Evolutionary conservation across 2,329 filamentous ascomycete species (phyloP).

Genomic region (Xylariaceae sp.): DNA sequence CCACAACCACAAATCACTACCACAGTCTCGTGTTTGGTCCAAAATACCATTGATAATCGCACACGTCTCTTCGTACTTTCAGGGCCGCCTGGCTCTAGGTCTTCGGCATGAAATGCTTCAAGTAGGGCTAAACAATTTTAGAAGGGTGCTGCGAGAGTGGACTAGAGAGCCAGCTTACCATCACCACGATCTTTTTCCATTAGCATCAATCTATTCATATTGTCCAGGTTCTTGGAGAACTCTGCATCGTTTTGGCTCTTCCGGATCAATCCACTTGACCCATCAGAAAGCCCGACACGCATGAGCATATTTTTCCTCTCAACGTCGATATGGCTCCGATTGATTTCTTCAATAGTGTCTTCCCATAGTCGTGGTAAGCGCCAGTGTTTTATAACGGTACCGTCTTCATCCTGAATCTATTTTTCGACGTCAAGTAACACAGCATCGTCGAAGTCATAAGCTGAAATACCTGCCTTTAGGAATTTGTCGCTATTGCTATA

Average conservation of each 20-base stretch:
- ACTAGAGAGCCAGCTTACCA: slow-evolving; percentile 19
- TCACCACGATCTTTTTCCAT: slow-evolving; percentile 32
- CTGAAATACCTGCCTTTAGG: not conserved
- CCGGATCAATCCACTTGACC: not conserved
- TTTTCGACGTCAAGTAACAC: not conserved
- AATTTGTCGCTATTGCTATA: slow-evolving; percentile 10
- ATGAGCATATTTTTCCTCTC: slow-evolving; percentile 24
- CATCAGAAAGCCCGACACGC: slow-evolving; percentile 26
- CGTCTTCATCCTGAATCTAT: slow-evolving; percentile 10
- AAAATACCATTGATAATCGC: slow-evolving; percentile 43
- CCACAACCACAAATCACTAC: slow-evolving; percentile 36
- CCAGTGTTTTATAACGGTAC: slow-evolving; percentile 25
- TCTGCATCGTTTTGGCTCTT: slow-evolving; percentile 8
- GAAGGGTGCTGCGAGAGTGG: not conserved
- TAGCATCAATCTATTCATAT: slow-evolving; percentile 25
- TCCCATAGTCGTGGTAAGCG: slow-evolving; percentile 32
- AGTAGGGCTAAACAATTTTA: slow-evolving; percentile 43
- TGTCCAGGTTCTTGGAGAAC: slow-evolving; percentile 16
- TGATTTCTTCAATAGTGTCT: slow-evolving; percentile 19
- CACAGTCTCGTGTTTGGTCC: slow-evolving; percentile 25
- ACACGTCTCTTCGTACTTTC: slow-evolving; percentile 45
- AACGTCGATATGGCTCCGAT: slow-evolving; percentile 17
- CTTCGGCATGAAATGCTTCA: slow-evolving; percentile 51
- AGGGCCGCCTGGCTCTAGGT: slow-evolving; percentile 48
- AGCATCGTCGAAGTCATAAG: slow-evolving; percentile 4